Percentiles rank a stretch among this genome's conserved stretches.
phyloP scores from a whole-genome alignment of 2,329 filamentous ascomycete genomes.

The Hymenoscyphus infarciens region DNA sequence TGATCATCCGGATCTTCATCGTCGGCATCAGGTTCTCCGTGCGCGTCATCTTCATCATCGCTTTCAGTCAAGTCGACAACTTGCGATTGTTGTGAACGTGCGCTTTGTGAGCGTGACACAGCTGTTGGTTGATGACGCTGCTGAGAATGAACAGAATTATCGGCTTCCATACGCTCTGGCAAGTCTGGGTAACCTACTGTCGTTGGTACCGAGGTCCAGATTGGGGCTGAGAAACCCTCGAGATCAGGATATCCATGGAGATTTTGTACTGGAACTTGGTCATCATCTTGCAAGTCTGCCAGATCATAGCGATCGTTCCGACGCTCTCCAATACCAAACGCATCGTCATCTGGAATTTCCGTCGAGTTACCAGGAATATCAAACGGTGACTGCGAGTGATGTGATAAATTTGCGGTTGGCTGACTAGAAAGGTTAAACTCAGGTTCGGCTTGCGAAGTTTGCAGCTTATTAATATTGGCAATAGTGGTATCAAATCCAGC shows the following conservation, averaged over 20 bases:
- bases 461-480: background rate
- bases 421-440: background rate
- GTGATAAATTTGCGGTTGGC: background rate
- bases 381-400: background rate
- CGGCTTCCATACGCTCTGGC: constrained; percentile 3
- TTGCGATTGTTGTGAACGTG: constrained; percentile 19
- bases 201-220: constrained; percentile 10
- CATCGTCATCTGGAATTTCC: background rate
- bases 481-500: background rate
- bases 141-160: background rate
- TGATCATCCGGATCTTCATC: constrained; percentile 7
- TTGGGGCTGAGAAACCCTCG: constrained; percentile 9
- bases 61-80: constrained; percentile 30
- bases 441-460: background rate
- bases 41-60: constrained; percentile 17
- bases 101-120: constrained; percentile 28
- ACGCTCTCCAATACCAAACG: background rate
- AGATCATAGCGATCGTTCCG: background rate
- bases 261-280: background rate
- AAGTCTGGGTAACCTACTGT: constrained; percentile 25
- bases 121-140: constrained; percentile 1
- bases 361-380: background rate
- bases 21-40: background rate
- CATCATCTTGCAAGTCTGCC: background rate
- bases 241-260: constrained; percentile 19